Evolutionary conservation across 2,329 filamentous ascomycete species (phyloP).

Genomic region (Penicillium sp.): DNA sequence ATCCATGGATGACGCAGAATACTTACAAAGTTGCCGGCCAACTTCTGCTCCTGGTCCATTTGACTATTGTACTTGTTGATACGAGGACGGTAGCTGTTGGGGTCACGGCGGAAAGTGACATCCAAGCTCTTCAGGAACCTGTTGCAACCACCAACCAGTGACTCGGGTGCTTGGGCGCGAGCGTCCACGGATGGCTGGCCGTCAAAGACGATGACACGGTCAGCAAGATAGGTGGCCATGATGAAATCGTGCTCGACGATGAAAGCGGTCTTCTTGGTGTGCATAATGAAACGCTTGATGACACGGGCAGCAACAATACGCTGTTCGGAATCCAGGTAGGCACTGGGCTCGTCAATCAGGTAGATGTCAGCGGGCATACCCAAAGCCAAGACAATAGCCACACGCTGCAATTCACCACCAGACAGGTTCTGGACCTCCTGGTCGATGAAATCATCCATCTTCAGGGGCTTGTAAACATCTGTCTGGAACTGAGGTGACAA

Average conservation of each 20-base stretch:
- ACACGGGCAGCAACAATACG: slow-evolving; percentile 96
- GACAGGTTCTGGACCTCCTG: slow-evolving; percentile 99
- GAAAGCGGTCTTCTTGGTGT: slow-evolving; percentile 99
- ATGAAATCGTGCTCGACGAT: slow-evolving; percentile 99
- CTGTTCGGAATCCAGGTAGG: slow-evolving; percentile 98
- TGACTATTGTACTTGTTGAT: slow-evolving; percentile 98
- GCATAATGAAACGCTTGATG: slow-evolving; percentile 99
- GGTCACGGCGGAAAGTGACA: slow-evolving; percentile 97
- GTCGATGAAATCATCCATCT: slow-evolving; percentile 98
- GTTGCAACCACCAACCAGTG: slow-evolving; percentile 93
- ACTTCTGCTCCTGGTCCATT: slow-evolving; percentile 96
- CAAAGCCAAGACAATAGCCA: slow-evolving; percentile 94
- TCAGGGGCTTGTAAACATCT: slow-evolving; percentile 98
- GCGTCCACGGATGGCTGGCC: slow-evolving; percentile 86
- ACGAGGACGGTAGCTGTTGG: slow-evolving; percentile 90
- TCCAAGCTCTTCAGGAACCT: slow-evolving; percentile 93
- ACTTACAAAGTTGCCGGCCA: slow-evolving; percentile 72
- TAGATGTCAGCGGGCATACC: slow-evolving; percentile 97
- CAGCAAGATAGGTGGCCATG: slow-evolving; percentile 80
- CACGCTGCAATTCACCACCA: slow-evolving; percentile 98
- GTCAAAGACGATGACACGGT: slow-evolving; percentile 98
- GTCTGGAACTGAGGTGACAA: slow-evolving; percentile 98
- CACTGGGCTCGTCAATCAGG: slow-evolving; percentile 94
- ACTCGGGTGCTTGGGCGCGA: slow-evolving; percentile 86
- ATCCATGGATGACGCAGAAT: slow-evolving; percentile 52